A percentile compares a stretch with the other conserved stretches of the same genome.
Evolutionary conservation across 139 green algal genomes (phyloP).

Genomic region (Closterium sp.): DNA sequence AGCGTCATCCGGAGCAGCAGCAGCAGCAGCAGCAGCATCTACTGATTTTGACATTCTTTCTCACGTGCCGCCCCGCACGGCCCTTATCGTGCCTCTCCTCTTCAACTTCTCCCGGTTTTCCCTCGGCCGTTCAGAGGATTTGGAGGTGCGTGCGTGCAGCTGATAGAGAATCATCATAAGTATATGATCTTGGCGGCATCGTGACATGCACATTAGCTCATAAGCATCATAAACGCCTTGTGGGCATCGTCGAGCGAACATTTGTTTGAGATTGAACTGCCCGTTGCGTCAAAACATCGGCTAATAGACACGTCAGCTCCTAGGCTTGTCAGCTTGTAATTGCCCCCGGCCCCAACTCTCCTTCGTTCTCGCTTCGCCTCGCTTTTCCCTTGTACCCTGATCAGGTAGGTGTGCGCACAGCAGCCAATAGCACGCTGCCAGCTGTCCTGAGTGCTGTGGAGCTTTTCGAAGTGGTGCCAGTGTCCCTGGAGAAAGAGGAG

Average conservation of each 20-base stretch:
- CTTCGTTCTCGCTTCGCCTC: neutral
- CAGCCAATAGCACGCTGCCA: neutral
- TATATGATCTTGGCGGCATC: too few species aligned
- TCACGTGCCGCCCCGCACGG: neutral
- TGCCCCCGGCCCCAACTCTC: too few species aligned
- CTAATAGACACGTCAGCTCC: too few species aligned
- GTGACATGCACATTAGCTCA: too few species aligned
- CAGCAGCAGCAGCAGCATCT: neutral
- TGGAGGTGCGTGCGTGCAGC: neutral
- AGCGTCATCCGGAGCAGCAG: neutral
- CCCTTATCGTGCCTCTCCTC: neutral
- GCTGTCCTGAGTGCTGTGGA: neutral
- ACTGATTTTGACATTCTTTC: neutral
- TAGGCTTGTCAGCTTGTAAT: too few species aligned
- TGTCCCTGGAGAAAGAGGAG: neutral
- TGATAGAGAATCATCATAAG: too few species aligned
- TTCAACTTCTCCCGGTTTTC: neutral
- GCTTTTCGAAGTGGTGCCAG: neutral
- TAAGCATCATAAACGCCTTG: too few species aligned
- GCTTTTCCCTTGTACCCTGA: neutral
- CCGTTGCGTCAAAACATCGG: too few species aligned
- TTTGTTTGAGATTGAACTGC: too few species aligned
- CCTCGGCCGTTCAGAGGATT: neutral
- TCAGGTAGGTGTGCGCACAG: neutral
- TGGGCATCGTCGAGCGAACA: too few species aligned